Evolutionary conservation across 1,284 basidiomycete species (phyloP), one percentile per base, ranked within the genome.

Genomic region (Cutaneotrichosporon mucoides): DNA sequence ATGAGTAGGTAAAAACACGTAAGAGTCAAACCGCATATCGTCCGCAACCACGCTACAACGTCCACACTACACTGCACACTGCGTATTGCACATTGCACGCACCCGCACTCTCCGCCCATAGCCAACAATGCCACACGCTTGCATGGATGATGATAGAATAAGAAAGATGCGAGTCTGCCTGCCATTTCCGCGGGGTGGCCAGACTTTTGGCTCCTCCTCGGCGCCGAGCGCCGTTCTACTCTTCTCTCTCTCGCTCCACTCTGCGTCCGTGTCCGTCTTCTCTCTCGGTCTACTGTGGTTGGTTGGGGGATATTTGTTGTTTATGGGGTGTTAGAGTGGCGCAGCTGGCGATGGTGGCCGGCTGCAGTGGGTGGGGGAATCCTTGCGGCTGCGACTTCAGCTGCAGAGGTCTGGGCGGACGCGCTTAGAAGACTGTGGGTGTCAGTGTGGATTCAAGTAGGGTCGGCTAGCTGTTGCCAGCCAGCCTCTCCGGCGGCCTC

Each of bases 131-230:
- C 37, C 49, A 51, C 48, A 51, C 48, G 48, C 49, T 41, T 51
- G 49, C 49, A 51, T 51, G 49, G 49, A 51, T 51, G 38, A 51
- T 40, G 16, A 51, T 38, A 51, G 49, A 41, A 51, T 51, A 51
- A 38, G 49, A 51, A 41, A 51, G 49, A 51, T 51, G 49, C 49
- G 34, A 51, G 49, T 38, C 15, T 35, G 49, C 36, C 48, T 13
- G 24, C 24, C 24, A 24, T 24, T 24, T 24, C 24, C 24, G 24
- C 24, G 24, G 24, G 24, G 24, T 24, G 24, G 48, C 37, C 11
- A 41, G 38, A 41, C 49, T 33, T 33, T 51, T 40, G 49, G 48
- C 33, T 49, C 40, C 47, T 49, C 47, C 34, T 37, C 13, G n/a
- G 24, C 16, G 24, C 41, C 24, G 11, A 2, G 34, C 35, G 11